Evolutionary conservation across 805 yeast genomes (phyloP).

Genomic region (Lipomyces sp.): DNA sequence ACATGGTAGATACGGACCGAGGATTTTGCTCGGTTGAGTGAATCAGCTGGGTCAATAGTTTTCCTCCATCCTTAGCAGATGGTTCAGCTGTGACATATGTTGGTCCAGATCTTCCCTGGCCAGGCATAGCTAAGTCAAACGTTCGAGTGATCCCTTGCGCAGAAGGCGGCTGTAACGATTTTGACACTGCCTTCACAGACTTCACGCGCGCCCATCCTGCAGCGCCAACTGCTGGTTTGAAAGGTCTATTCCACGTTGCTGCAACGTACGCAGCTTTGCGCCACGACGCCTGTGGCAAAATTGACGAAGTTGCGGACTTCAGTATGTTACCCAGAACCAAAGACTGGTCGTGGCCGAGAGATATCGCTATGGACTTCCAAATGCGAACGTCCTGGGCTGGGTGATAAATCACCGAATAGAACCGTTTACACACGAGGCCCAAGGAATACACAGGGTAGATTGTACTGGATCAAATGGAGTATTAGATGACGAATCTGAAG

Average conservation of each 20-base stretch:
- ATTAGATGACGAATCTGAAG: neutral
- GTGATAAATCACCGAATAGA: conserved; percentile 21
- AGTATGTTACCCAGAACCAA: conserved; percentile 2
- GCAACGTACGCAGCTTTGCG: conserved; percentile 10
- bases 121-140: conserved; percentile 17
- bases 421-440: conserved; percentile 19
- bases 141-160: conserved; percentile 8
- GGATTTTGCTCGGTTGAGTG: conserved; percentile 13
- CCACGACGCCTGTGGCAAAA: conserved; percentile 12
- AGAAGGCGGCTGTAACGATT: conserved; percentile 5
- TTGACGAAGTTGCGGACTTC: conserved; percentile 14
- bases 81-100: conserved; percentile 17
- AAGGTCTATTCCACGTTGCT: conserved; percentile 21
- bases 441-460: neutral
- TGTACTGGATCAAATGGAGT: neutral
- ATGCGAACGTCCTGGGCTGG: conserved; percentile 18
- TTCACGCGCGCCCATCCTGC: conserved; percentile 3
- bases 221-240: neutral
- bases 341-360: conserved; percentile 9
- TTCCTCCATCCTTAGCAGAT: conserved; percentile 8
- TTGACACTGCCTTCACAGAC: neutral
- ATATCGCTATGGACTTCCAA: conserved; percentile 15
- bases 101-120: conserved; percentile 26
- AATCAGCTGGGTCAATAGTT: conserved; percentile 10
- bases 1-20: conserved; percentile 7